Percentiles rank a stretch among this genome's conserved stretches.
Conservation (phyloP, 1,284 basidiomycete species). For the Sparassis latifolia region DNA sequence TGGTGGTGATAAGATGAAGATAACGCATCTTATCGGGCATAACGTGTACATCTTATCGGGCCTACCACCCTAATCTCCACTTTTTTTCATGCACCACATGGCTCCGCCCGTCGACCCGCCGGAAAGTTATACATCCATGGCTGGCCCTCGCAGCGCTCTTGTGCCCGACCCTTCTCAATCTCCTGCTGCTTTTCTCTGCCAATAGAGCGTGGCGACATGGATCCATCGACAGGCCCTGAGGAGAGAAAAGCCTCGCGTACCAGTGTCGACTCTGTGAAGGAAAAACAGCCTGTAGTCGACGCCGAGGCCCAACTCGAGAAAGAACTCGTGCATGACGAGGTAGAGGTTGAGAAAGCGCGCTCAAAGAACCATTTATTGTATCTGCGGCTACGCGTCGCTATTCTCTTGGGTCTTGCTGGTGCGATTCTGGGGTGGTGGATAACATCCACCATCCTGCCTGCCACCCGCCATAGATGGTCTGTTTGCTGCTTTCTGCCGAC, state of each 20-base stretch:
- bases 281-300: conserved; percentile 23
- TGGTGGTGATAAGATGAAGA: too few relatives aligned
- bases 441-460: conserved; percentile 56
- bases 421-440: conserved; percentile 81
- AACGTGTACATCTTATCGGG: too few relatives aligned
- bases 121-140: background rate
- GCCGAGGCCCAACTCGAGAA: conserved; percentile 19
- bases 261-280: conserved; percentile 19
- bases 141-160: conserved; percentile 3
- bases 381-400: conserved; percentile 30
- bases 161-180: conserved; percentile 1
- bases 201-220: too few relatives aligned
- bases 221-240: background rate
- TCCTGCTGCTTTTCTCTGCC: background rate
- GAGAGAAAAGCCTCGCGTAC: conserved; percentile 15
- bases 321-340: conserved; percentile 15
- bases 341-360: conserved; percentile 19
- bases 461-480: conserved; percentile 70
- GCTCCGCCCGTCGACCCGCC: background rate
- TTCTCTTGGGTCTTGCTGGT: conserved; percentile 45
- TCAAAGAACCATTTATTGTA: conserved; percentile 13
- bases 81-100: conserved; percentile 6
- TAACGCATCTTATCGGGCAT: too few relatives aligned
- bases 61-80: too few relatives aligned
- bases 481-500: background rate